Evolutionary conservation across 2,329 filamentous ascomycete species (phyloP).

Genomic region (Aspergillus sp.): DNA sequence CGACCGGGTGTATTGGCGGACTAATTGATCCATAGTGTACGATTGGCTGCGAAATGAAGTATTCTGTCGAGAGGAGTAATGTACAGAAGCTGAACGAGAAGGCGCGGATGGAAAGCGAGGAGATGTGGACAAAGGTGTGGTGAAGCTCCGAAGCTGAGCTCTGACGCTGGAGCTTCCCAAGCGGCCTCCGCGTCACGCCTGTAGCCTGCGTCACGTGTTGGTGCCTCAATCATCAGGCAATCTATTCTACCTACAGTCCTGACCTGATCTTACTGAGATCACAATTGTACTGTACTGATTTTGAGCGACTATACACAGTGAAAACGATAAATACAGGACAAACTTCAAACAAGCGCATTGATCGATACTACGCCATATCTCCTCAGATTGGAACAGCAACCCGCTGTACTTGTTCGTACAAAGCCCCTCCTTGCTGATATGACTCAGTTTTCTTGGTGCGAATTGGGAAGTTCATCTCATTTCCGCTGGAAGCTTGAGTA

Average conservation of each 20-base stretch:
- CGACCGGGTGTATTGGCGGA: slow-evolving; percentile 86
- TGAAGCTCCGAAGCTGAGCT: slow-evolving; percentile 23
- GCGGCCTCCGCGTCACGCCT: slow-evolving; percentile 14
- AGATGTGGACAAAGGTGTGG: slow-evolving; percentile 18
- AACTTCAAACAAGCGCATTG: neutral
- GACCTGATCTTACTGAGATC: neutral
- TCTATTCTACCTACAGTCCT: neutral
- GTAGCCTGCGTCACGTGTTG: slow-evolving; percentile 25
- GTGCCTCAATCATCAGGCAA: slow-evolving; percentile 17
- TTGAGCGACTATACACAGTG: neutral
- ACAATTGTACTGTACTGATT: neutral
- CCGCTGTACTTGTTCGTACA: slow-evolving; percentile 17
- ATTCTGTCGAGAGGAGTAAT: neutral
- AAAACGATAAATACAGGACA: slow-evolving; percentile 9
- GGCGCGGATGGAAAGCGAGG: slow-evolving; percentile 7
- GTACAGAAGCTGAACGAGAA: slow-evolving; percentile 8
- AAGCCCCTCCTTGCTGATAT: neutral
- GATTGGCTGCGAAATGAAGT: slow-evolving; percentile 5
- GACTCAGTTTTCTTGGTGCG: slow-evolving; percentile 7
- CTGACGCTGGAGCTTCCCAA: slow-evolving; percentile 25
- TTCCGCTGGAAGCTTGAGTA: slow-evolving; percentile 8
- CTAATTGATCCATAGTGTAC: slow-evolving; percentile 81
- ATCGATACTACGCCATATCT: neutral
- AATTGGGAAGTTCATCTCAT: slow-evolving; percentile 1
- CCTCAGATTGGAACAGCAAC: slow-evolving; percentile 22